Evolutionary conservation across 2,329 filamentous ascomycete species (phyloP), one percentile per base, ranked within the genome.

Genomic region (Alternaria brassicicola): DNA sequence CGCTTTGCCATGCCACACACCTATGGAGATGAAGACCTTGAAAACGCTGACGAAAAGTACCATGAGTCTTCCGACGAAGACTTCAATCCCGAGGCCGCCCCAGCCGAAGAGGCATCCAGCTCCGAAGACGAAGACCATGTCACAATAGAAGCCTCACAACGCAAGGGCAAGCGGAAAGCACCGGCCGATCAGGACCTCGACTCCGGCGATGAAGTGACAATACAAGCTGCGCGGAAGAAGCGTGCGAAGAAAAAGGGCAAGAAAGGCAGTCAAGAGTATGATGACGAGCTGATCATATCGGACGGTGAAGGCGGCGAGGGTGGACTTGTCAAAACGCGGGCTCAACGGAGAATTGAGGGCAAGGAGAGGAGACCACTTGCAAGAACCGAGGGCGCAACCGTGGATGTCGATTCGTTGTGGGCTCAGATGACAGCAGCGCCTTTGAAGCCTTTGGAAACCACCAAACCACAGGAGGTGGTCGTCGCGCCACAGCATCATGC

Each of bases 391-490:
- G 86, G 86, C 0, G 85, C 89, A 23, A 92, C 89, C 2, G 79
- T 91, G 43, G 86, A 92, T 61, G 88, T 92, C 43, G 88, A 92
- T 64, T 86, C 86, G 23, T 75, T 92, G 2, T 92, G 89, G 88
- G 82, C 84, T 47, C 82, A 86, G 64, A 89, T 92, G 88, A 83
- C 82, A 21, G 77, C 83, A 28, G 83, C 75, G 4, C 78, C 81
- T 2, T 42, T 78, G 56, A 62, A 65, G 30, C 71, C 72, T n/a
- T 43, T 70, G 21, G 52, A 63, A 47, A 51, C 61, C 7, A 69
- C 57, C 72, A 46, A 54, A 26, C 42, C 61, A 30, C 54, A 63
- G 55, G 65, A 63, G 10, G 48, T 45, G 1, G 48, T 62, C 12
- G 36, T 62, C 12, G 36, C 52, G 10, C 13, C 52, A 17, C 31